Percentiles rank a stretch among this genome's conserved stretches.
Evolutionary conservation across 2,329 filamentous ascomycete genomes (phyloP).

Genomic region (Mariannaea elegans): DNA sequence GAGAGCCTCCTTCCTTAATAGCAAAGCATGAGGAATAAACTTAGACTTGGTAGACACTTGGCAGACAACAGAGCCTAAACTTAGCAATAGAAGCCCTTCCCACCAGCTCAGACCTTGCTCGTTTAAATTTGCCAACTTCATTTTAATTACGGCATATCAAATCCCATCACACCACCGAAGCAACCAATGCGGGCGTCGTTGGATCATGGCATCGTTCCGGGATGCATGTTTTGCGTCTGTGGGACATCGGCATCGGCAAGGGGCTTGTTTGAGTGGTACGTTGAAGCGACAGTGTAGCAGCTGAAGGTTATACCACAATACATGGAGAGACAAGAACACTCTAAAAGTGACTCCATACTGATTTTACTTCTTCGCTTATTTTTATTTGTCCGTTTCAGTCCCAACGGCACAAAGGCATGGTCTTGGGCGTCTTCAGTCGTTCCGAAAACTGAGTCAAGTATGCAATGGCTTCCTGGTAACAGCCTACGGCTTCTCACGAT

Average conservation of each 20-base stretch:
- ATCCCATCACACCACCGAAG: neutral
- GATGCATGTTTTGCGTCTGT: neutral
- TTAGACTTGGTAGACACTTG: slow-evolving; percentile 12
- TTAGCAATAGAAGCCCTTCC: neutral
- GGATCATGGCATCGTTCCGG: neutral
- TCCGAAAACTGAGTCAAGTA: too few relatives aligned
- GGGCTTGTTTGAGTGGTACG: neutral
- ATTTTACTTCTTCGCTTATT: too few relatives aligned
- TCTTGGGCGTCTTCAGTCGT: too few relatives aligned
- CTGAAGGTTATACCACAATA: neutral
- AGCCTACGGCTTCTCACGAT: too few relatives aligned
- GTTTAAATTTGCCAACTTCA: neutral
- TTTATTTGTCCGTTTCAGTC: too few relatives aligned
- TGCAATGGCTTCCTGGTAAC: too few relatives aligned
- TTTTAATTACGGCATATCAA: slow-evolving; percentile 15
- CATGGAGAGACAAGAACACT: too few relatives aligned
- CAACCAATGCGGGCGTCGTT: slow-evolving; percentile 11
- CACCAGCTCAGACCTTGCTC: neutral
- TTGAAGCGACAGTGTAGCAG: neutral
- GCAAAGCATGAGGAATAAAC: neutral
- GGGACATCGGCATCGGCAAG: neutral
- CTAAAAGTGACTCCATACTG: too few relatives aligned
- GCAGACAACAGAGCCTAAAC: neutral
- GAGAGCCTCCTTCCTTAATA: slow-evolving; percentile 6
- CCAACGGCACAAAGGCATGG: too few relatives aligned